Percentiles rank a stretch among this genome's conserved stretches.
Evolutionary conservation across 2,329 filamentous ascomycete species (phyloP).

Genomic region (Microcera coccophila): DNA sequence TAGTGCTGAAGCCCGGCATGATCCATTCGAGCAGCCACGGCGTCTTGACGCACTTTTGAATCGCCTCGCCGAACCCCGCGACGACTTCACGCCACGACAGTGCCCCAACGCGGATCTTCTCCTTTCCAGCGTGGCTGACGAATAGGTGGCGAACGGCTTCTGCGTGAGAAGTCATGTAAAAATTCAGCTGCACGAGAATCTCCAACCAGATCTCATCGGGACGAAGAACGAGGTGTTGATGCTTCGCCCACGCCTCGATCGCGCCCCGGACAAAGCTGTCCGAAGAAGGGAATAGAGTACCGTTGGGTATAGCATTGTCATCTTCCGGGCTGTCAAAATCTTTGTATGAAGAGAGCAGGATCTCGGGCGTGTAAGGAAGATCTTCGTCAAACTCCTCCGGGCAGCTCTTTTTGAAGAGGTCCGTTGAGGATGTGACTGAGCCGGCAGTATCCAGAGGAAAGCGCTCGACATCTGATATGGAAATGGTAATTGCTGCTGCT

Average conservation of each 20-base stretch:
- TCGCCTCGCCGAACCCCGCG: conserved; percentile 36
- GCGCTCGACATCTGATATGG: conserved; percentile 25
- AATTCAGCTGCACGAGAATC: conserved; percentile 49
- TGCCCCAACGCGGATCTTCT: conserved; percentile 35
- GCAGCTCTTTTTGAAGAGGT: conserved; percentile 32
- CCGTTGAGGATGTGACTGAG: conserved; percentile 25
- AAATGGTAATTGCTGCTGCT: conserved; percentile 23
- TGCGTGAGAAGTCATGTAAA: conserved; percentile 46
- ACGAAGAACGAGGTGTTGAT: conserved; percentile 47
- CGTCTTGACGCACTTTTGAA: conserved; percentile 38
- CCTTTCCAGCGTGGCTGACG: conserved; percentile 41
- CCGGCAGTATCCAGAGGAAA: conserved; percentile 21
- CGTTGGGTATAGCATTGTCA: conserved; percentile 13
- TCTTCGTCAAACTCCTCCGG: conserved; percentile 29
- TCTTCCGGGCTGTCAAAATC: conserved; percentile 2
- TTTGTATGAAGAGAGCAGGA: conserved; percentile 29
- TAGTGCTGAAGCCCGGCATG: conserved; percentile 42
- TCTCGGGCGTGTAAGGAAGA: conserved; percentile 20
- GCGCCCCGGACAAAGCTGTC: conserved; percentile 43
- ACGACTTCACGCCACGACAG: conserved; percentile 27
- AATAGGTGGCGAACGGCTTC: conserved; percentile 45
- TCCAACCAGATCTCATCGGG: conserved; percentile 56
- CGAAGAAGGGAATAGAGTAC: conserved; percentile 29
- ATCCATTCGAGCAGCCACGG: conserved; percentile 42
- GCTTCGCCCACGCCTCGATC: conserved; percentile 46